Conservation (phyloP, 495 filamentous ascomycete genomes). For the Thozetella sp. region DNA sequence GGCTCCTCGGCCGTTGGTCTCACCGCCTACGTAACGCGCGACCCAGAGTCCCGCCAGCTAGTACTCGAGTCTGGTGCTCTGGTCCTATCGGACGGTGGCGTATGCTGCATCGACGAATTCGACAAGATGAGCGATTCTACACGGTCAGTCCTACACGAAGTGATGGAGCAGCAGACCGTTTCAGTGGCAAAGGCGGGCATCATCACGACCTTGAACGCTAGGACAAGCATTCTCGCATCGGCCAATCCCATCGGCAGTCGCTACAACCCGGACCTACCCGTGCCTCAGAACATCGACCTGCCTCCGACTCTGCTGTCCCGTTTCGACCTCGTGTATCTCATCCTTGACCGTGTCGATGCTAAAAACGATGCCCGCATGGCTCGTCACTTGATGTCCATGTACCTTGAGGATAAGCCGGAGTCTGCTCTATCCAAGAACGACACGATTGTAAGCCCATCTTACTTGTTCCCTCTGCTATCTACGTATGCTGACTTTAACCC, state of each 20-base stretch:
- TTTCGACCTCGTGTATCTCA: slow-evolving; percentile 96
- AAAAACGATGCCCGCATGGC: slow-evolving; percentile 84
- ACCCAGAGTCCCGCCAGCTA: slow-evolving; percentile 86
- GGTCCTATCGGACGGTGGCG: slow-evolving; percentile 92
- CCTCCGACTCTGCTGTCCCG: slow-evolving; percentile 92
- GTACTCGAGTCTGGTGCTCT: slow-evolving; percentile 96
- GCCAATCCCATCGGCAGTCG: slow-evolving; percentile 97
- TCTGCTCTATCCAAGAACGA: slow-evolving; percentile 71
- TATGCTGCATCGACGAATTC: slow-evolving; percentile 99
- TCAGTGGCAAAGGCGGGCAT: slow-evolving; percentile 99
- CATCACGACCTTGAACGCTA: slow-evolving; percentile 95
- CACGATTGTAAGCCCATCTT: slow-evolving; percentile 66
- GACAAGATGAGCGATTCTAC: slow-evolving; percentile 99
- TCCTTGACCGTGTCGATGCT: slow-evolving; percentile 92
- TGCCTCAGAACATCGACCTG: slow-evolving; percentile 97
- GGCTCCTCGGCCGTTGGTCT: slow-evolving; percentile 97
- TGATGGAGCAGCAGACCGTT: slow-evolving; percentile 99
- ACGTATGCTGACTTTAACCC: slow-evolving; percentile 19
- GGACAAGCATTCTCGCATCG: slow-evolving; percentile 91
- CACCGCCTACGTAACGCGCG: slow-evolving; percentile 96
- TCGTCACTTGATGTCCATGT: slow-evolving; percentile 94
- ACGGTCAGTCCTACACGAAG: slow-evolving; percentile 95
- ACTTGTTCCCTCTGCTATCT: not conserved
- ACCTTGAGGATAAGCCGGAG: slow-evolving; percentile 89
- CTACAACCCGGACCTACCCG: slow-evolving; percentile 93